Evolutionary conservation across 805 yeast genomes (phyloP).

Genomic region (Saccharomycopsis schoenii): DNA sequence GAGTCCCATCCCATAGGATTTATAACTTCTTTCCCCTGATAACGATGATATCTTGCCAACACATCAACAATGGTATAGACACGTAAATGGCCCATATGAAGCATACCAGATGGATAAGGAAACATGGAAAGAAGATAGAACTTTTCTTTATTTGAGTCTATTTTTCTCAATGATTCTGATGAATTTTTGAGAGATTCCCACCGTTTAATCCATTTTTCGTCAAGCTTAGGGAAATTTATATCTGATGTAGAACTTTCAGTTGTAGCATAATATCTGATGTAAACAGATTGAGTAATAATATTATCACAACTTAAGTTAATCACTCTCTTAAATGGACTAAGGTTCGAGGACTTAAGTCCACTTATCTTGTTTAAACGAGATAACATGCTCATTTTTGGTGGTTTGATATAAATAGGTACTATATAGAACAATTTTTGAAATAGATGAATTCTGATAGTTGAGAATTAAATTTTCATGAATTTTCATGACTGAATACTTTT

Average conservation of each 20-base stretch:
- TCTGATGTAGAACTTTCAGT: background rate
- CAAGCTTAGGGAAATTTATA: background rate
- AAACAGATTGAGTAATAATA: background rate
- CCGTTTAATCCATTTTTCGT: slow-evolving; percentile 1
- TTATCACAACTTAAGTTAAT: background rate
- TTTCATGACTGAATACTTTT: background rate
- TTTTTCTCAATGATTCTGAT: background rate
- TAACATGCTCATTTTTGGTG: background rate
- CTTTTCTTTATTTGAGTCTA: slow-evolving; percentile 20
- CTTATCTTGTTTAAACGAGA: background rate
- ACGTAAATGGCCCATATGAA: slow-evolving; percentile 90
- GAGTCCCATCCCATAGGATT: slow-evolving; percentile 99
- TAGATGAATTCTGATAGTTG: no score
- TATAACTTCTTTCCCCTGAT: slow-evolving; percentile 67
- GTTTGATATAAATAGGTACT: no score
- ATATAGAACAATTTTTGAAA: no score
- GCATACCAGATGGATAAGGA: slow-evolving; percentile 90
- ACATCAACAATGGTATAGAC: slow-evolving; percentile 89
- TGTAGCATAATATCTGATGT: background rate
- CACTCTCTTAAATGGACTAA: background rate
- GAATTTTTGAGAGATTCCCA: background rate
- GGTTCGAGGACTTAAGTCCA: background rate
- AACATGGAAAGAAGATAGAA: slow-evolving; percentile 79
- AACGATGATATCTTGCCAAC: slow-evolving; percentile 64
- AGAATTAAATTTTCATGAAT: background rate